Evolutionary conservation across 148 eudicot genomes (phyloP).

Genomic region (Nepenthes gracilis): DNA sequence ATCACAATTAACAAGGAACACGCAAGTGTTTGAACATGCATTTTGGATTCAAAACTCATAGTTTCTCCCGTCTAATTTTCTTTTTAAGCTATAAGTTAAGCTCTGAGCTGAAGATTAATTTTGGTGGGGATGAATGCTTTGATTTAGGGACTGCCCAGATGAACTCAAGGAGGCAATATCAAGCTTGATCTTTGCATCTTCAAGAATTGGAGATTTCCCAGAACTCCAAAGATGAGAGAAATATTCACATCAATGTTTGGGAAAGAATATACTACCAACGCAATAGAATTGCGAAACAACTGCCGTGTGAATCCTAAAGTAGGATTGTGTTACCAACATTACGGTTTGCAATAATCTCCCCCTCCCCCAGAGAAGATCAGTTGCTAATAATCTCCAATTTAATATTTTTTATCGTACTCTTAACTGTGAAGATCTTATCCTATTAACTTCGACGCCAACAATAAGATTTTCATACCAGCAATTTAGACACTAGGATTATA

Average conservation of each 20-base stretch:
- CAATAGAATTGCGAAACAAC: slow-evolving; percentile 26
- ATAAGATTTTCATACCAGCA: too few species aligned
- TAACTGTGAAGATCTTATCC: too few species aligned
- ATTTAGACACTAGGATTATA: too few species aligned
- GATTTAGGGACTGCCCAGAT: slow-evolving; percentile 39
- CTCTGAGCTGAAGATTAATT: background rate
- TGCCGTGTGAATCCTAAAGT: slow-evolving; percentile 39
- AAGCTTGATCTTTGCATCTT: slow-evolving; percentile 46
- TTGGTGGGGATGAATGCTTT: background rate
- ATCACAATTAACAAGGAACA: background rate
- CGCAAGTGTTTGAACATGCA: background rate
- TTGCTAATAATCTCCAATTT: too few species aligned
- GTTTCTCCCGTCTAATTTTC: too few species aligned
- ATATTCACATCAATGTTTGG: slow-evolving; percentile 35
- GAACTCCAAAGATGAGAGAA: slow-evolving; percentile 38
- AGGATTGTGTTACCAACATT: background rate
- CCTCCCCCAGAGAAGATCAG: too few species aligned
- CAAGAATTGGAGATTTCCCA: slow-evolving; percentile 51
- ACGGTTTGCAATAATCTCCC: background rate
- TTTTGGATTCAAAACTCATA: too few species aligned
- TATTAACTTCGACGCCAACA: too few species aligned
- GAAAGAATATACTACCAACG: slow-evolving; percentile 27
- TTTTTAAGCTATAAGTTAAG: too few species aligned
- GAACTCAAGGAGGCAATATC: slow-evolving; percentile 42
- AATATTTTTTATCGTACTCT: too few species aligned